phyloP scores from a whole-genome alignment of 2,329 filamentous ascomycete genomes.

The Furcasterigmium furcatum region DNA sequence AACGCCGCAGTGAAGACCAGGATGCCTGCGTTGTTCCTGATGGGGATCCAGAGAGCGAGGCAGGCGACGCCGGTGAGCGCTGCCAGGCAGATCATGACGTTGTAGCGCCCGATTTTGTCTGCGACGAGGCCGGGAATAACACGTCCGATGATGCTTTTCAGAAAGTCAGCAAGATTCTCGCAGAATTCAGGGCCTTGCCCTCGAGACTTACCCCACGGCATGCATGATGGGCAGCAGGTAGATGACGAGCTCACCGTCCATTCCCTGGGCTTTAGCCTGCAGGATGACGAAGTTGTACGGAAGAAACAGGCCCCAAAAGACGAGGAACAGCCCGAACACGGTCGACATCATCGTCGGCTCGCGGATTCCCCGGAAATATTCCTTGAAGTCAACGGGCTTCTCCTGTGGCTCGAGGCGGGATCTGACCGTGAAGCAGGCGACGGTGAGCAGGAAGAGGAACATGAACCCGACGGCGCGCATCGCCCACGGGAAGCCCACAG shows the following conservation, averaged over 20 bases:
- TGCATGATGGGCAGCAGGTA: slow-evolving; percentile 56
- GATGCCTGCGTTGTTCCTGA: slow-evolving; percentile 49
- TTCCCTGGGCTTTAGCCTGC: slow-evolving; percentile 40
- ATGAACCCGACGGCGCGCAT: slow-evolving; percentile 45
- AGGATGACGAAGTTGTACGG: slow-evolving; percentile 52
- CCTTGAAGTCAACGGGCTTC: slow-evolving; percentile 37
- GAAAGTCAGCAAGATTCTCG: background rate
- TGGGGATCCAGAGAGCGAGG: slow-evolving; percentile 46
- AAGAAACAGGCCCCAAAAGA: slow-evolving; percentile 51
- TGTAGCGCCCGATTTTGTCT: slow-evolving; percentile 40
- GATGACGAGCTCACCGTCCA: slow-evolving; percentile 33
- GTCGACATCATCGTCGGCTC: slow-evolving; percentile 43
- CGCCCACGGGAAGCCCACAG: slow-evolving; percentile 42
- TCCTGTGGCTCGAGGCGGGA: slow-evolving; percentile 42
- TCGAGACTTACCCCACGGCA: slow-evolving; percentile 39
- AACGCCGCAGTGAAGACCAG: slow-evolving; percentile 64
- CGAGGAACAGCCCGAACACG: slow-evolving; percentile 45
- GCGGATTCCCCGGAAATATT: slow-evolving; percentile 42
- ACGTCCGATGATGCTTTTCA: slow-evolving; percentile 48
- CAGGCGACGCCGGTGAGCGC: slow-evolving; percentile 41
- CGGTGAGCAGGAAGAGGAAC: slow-evolving; percentile 32
- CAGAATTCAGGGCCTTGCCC: no score
- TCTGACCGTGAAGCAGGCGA: slow-evolving; percentile 31
- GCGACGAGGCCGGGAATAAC: slow-evolving; percentile 46
- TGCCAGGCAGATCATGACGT: slow-evolving; percentile 48